Conservation (phyloP, 495 filamentous ascomycete species). For the Podospora pseudocomata region DNA sequence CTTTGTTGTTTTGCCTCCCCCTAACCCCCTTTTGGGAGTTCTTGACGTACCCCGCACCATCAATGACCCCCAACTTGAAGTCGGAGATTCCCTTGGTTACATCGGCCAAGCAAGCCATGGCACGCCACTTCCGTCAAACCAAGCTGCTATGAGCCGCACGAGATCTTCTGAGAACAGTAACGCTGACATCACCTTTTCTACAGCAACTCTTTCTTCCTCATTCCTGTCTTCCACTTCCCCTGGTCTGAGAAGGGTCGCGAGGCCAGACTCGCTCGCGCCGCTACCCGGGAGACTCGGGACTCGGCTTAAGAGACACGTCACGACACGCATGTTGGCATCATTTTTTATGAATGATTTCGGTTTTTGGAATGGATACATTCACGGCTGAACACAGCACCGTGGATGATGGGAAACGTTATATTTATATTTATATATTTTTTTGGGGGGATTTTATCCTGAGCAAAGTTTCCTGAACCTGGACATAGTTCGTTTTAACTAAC, state of each 20-base stretch:
- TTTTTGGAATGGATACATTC: conserved; percentile 3
- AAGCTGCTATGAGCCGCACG: conserved; percentile 8
- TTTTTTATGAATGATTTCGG: background rate
- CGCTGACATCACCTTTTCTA: conserved; percentile 15
- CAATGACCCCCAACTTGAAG: conserved; percentile 4
- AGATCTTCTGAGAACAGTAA: conserved; percentile 12
- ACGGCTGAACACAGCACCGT: background rate
- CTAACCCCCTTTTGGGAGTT: background rate
- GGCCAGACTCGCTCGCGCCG: conserved; percentile 40
- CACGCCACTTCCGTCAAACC: conserved; percentile 26
- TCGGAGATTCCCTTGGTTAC: conserved; percentile 7
- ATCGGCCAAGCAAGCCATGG: conserved; percentile 25
- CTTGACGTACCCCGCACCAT: background rate
- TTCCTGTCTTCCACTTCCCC: conserved; percentile 94
- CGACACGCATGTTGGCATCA: background rate
- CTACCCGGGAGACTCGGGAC: conserved; percentile 31
- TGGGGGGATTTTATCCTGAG: background rate
- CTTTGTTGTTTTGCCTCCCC: conserved; percentile 6
- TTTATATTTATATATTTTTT: background rate
- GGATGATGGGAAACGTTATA: conserved; percentile 1
- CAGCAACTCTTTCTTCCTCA: conserved; percentile 88
- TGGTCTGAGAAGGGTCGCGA: conserved; percentile 86
- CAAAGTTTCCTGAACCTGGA: background rate
- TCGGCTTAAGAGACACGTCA: background rate
- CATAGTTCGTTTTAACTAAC: background rate